Percentiles rank a stretch among this genome's conserved stretches.
These are phyloP conservation scores for Vitis hybrid DNA, from an alignment of 177 flowering plant species.

Conservation along the genomic window DNA sequence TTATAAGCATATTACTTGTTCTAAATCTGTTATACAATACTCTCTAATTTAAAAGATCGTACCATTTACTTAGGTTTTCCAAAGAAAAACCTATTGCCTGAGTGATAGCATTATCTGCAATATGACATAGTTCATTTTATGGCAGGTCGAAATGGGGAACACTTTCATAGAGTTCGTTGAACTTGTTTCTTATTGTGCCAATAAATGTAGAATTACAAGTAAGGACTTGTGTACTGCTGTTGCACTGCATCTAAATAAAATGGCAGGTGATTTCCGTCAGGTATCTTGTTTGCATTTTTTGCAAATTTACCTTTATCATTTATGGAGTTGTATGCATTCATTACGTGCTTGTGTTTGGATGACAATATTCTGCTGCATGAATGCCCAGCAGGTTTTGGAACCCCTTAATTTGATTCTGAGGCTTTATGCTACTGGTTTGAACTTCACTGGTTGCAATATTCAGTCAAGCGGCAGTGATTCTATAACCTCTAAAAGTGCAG, in stretches of 20 bases:
- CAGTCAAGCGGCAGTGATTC: constrained; percentile 18
- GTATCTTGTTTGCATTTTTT: constrained; percentile 30
- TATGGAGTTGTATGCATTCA: background rate
- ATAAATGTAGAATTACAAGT: constrained; percentile 44
- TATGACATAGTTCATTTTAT: constrained; percentile 12
- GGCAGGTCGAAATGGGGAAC: constrained; percentile 43
- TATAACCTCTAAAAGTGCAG: constrained; percentile 14
- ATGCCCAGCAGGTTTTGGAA: constrained; percentile 31
- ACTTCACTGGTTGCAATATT: constrained; percentile 18
- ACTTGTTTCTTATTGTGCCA: constrained; percentile 57
- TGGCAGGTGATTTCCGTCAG: constrained; percentile 35
- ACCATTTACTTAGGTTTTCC: too few species aligned
- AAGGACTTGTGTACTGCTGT: constrained; percentile 24
- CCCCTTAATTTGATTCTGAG: constrained; percentile 41
- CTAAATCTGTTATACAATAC: too few species aligned
- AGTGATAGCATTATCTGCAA: background rate
- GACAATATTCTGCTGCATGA: background rate
- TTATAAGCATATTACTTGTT: too few species aligned
- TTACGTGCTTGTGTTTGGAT: background rate
- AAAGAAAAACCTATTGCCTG: background rate
- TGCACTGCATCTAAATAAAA: constrained; percentile 34
- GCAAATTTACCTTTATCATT: background rate
- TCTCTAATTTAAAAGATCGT: too few species aligned
- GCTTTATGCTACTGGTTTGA: constrained; percentile 61
- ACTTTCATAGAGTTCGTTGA: constrained; percentile 46